Base-by-base conservation (phyloP, 176 grass and related monocot genomes). In the Lolium perenne region DNA sequence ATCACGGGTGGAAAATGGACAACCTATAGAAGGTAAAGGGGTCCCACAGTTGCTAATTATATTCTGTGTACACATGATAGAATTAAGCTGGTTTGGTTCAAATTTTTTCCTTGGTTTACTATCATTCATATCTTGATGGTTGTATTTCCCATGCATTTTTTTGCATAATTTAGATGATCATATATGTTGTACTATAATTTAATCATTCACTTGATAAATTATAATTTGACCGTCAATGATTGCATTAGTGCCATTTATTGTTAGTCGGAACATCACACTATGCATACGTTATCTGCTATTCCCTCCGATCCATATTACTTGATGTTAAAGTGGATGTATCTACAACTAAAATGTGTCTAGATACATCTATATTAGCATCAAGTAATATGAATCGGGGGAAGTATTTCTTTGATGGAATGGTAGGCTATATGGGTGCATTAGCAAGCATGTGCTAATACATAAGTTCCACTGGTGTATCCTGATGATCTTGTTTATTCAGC, bases 1-100 rank as follows among this genome's bases (percentile, higher is more conserved):
- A 95, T 98, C 86, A 98, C 96, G 16, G 96, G 96, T 82, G 96
- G 96, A 82, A 98, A 95, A 91, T 98, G 96, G 96, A 98, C 93
- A 46, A 98, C 93, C 41, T 95, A 95, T 85, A 87, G 96, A 87
- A 98, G 96, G 96, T 98, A 92, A 82, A 81, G 26, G 26, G 10
- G n/a, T 47, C 65, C 25, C 55, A 21, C 25, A 21, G 29, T 80
- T 73, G 41, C 64, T 38, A 65, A 23, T 73, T 46, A 77, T 61
- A 29, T 84, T 74, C 22, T 74, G 14, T 88, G 40, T 76, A 77
- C 26, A 29, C 8, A 53, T 61, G 41, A 43, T 38, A 67, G 54
- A 74, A 77, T 82, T 17, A 43, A 71, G 49, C 61, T 77, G 29
- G n/a, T 40, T 60, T 70, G 78, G 49, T 23, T 32, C 59, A 83